These are phyloP conservation scores for Saturnispora halmiae DNA, from an alignment of 805 yeast genomes.

Conservation along the genomic window DNA sequence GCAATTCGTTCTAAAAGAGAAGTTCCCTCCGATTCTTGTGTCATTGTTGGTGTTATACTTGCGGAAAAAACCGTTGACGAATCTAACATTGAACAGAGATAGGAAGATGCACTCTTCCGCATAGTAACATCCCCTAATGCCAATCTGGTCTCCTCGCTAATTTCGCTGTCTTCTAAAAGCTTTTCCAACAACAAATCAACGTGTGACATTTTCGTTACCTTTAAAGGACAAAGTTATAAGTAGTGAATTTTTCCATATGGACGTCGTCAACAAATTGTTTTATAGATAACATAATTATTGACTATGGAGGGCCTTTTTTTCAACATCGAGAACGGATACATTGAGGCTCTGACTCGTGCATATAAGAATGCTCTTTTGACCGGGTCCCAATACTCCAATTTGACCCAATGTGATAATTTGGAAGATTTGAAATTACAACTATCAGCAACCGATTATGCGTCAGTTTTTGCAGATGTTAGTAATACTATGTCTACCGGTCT, in stretches of 20 bases:
- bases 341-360: constrained; percentile 94
- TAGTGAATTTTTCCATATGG: neutral
- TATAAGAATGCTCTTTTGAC: constrained; percentile 77
- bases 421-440: constrained; percentile 92
- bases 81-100: neutral
- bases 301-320: constrained; percentile 88
- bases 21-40: constrained; percentile 8
- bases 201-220: constrained; percentile 27
- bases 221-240: constrained; percentile 31
- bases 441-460: constrained; percentile 93
- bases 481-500: constrained; percentile 77
- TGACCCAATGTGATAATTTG: constrained; percentile 91
- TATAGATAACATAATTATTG: neutral
- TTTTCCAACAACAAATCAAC: constrained; percentile 28
- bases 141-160: neutral
- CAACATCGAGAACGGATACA: constrained; percentile 80
- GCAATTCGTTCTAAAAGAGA: constrained; percentile 64
- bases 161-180: constrained; percentile 15
- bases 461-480: constrained; percentile 73
- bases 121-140: neutral
- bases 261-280: neutral
- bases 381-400: constrained; percentile 73
- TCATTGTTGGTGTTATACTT: neutral
- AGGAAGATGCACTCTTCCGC: neutral
- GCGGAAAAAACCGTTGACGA: neutral